Percentiles rank a stretch among this genome's conserved stretches.
Evolutionary conservation across 306 rosid species (phyloP).

Genomic region (Quercus glauca): DNA sequence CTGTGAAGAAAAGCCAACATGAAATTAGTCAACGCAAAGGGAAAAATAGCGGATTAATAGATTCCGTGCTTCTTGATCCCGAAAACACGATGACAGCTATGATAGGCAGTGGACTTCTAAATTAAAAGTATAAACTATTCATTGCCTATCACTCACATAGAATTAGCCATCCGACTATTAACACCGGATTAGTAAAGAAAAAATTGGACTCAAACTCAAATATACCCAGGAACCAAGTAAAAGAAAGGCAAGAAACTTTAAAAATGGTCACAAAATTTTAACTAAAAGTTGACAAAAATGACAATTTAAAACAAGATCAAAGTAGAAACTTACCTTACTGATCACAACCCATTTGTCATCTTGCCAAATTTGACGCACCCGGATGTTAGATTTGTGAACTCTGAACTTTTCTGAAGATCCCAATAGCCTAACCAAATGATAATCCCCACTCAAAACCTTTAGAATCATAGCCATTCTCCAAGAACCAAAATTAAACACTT

Average conservation of each 20-base stretch:
- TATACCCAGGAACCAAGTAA: neutral
- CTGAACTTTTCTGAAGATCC: slow-evolving; percentile 49
- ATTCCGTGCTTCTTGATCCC: neutral
- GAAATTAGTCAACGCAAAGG: slow-evolving; percentile 15
- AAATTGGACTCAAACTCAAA: neutral
- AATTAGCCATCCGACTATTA: neutral
- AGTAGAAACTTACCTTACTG: slow-evolving; percentile 44
- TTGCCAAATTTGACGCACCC: slow-evolving; percentile 62
- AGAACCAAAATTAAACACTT: slow-evolving; percentile 52
- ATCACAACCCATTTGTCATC: slow-evolving; percentile 56
- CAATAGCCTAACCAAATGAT: slow-evolving; percentile 52
- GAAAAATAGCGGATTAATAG: slow-evolving; percentile 14
- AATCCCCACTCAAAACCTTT: slow-evolving; percentile 30
- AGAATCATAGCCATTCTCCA: slow-evolving; percentile 65
- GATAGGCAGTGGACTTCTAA: neutral
- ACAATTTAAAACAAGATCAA: neutral
- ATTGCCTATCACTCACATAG: neutral
- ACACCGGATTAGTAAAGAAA: neutral
- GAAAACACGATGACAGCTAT: neutral
- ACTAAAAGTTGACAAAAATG: neutral
- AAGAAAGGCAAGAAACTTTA: neutral
- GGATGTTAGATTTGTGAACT: slow-evolving; percentile 41
- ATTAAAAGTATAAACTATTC: neutral
- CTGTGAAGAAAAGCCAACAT: slow-evolving; percentile 27
- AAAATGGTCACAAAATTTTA: neutral